phyloP scores from a whole-genome alignment of 345 rosid genomes.

The Eucalyptus polybractea region DNA sequence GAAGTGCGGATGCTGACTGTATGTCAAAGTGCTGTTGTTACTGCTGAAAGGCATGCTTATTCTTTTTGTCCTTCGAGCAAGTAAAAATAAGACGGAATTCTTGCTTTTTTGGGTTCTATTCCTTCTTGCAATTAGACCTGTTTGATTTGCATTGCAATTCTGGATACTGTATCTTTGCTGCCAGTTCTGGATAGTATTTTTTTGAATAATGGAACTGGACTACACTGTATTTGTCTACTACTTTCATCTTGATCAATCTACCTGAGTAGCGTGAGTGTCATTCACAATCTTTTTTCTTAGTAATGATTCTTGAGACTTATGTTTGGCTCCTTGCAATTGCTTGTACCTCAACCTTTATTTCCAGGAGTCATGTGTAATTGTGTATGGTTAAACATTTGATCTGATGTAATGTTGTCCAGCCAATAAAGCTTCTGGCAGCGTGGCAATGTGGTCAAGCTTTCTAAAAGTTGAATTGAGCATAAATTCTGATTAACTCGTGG shows the following conservation, averaged over 20 bases:
- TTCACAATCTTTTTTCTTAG: background rate
- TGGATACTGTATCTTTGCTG: conserved; percentile 3
- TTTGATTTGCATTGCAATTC: background rate
- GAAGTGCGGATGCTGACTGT: background rate
- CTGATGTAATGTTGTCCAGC: background rate
- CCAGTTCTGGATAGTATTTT: background rate
- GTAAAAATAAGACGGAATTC: background rate
- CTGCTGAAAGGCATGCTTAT: conserved; percentile 6
- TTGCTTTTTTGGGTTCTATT: background rate
- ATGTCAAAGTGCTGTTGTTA: background rate
- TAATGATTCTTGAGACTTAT: background rate
- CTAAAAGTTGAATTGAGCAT: background rate
- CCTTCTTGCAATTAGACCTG: background rate
- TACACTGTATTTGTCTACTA: background rate
- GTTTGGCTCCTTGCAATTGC: background rate
- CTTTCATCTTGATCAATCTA: background rate
- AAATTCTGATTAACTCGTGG: background rate
- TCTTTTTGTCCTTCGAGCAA: background rate
- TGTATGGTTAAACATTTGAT: background rate
- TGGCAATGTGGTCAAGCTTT: background rate
- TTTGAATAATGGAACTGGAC: conserved; percentile 20
- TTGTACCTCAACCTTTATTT: background rate
- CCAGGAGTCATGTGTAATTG: background rate
- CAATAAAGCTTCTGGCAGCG: background rate
- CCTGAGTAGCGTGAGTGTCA: background rate